Conservation (phyloP, 2,329 filamentous ascomycete species). For the Pseudocercospora macadamiae region DNA sequence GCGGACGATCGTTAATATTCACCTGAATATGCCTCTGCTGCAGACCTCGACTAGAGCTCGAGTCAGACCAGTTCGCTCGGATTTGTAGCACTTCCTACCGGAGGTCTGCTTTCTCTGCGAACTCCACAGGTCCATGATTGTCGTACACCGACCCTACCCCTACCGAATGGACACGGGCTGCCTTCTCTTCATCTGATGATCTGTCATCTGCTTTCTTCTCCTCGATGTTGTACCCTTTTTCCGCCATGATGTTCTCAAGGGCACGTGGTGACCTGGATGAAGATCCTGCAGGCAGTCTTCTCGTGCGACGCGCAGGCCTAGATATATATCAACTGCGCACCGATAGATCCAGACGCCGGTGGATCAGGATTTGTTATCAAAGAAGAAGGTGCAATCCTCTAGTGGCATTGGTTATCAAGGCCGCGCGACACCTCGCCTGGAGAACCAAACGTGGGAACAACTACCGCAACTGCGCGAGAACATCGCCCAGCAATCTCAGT, state of each 20-base stretch:
- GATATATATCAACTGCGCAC: too few species aligned
- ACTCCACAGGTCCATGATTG: slow-evolving; percentile 23
- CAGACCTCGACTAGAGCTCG: slow-evolving; percentile 45
- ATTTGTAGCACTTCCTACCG: slow-evolving; percentile 12
- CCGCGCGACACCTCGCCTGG: neutral
- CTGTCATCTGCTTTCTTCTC: neutral
- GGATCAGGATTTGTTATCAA: too few species aligned
- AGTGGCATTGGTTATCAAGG: neutral
- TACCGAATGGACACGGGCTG: slow-evolving; percentile 18
- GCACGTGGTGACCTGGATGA: too few species aligned
- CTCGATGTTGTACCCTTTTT: neutral
- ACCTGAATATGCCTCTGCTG: slow-evolving; percentile 53
- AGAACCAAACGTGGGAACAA: too few species aligned
- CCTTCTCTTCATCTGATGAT: slow-evolving; percentile 6
- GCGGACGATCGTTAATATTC: neutral
- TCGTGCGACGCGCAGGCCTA: too few species aligned
- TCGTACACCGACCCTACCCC: slow-evolving; percentile 21
- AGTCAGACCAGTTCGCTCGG: neutral
- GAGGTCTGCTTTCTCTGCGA: slow-evolving; percentile 28
- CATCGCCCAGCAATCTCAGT: neutral
- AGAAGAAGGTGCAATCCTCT: neutral
- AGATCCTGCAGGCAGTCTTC: too few species aligned
- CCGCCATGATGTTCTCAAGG: neutral
- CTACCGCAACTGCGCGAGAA: neutral
- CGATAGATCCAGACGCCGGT: too few species aligned